Percentiles rank a stretch among this genome's conserved stretches.
Conservation (phyloP, 371 early-diverging fungal species). For the Mortierella sp. region DNA sequence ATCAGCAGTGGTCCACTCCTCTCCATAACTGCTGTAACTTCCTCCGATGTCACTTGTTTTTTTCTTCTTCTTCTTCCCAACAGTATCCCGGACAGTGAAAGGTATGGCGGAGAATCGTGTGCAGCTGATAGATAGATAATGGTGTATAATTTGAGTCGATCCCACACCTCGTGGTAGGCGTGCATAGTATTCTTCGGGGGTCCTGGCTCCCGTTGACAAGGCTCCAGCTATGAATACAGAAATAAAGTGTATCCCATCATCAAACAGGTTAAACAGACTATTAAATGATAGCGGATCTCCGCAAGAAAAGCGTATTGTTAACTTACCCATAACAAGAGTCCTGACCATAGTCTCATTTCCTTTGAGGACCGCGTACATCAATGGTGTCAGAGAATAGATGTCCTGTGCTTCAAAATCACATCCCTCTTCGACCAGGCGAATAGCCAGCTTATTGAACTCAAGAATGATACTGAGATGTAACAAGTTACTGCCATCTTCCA, state of each 20-base stretch:
- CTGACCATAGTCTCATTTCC: constrained; percentile 29
- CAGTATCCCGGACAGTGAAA: background rate
- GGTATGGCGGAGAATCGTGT: constrained; percentile 10
- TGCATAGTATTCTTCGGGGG: constrained; percentile 32
- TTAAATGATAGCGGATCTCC: too few relatives aligned
- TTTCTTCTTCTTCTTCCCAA: background rate
- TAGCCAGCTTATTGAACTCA: constrained; percentile 18
- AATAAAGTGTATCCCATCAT: background rate
- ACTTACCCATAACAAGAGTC: constrained; percentile 32
- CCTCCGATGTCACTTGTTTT: constrained; percentile 7
- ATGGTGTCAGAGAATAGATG: constrained; percentile 30
- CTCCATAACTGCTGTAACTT: constrained; percentile 1
- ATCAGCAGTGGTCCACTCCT: background rate
- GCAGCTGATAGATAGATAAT: constrained; percentile 27
- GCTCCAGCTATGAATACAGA: constrained; percentile 29
- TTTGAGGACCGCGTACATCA: constrained; percentile 45
- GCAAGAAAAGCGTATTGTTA: background rate
- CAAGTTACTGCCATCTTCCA: constrained; percentile 48
- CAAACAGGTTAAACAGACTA: background rate
- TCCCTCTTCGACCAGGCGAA: constrained; percentile 33
- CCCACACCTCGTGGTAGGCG: constrained; percentile 3
- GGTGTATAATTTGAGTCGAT: constrained; percentile 14
- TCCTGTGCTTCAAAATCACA: constrained; percentile 42
- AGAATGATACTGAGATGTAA: constrained; percentile 37
- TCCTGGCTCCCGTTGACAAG: constrained; percentile 27